Evolutionary conservation across 108 stramenopile genomes (phyloP).

Genomic region (Skeletonema costatum): DNA sequence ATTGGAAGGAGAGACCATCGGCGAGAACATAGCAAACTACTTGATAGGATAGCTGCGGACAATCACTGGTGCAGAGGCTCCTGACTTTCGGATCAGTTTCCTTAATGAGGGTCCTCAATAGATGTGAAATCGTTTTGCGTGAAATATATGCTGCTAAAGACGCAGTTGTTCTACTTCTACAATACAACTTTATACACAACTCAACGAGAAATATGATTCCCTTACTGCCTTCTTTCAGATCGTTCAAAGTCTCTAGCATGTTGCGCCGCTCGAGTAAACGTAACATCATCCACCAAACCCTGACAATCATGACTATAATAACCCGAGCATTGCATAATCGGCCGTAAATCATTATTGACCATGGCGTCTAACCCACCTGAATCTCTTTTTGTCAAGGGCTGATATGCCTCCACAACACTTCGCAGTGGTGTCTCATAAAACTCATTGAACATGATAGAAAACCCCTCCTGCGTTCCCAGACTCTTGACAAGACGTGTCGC

Average conservation of each 20-base stretch:
- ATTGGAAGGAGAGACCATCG: background rate
- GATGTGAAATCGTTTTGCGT: background rate
- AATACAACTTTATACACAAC: background rate
- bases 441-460: background rate
- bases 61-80: background rate
- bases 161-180: background rate
- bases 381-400: background rate
- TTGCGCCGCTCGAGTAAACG: background rate
- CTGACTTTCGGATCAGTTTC: background rate
- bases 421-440: background rate
- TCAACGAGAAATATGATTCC: background rate
- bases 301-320: background rate
- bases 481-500: background rate
- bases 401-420: background rate
- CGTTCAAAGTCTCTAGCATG: background rate
- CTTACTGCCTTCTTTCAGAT: background rate
- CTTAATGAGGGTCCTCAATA: background rate
- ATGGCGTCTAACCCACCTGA: background rate
- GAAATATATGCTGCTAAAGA: background rate
- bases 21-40: background rate
- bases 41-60: background rate
- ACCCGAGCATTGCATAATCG: background rate
- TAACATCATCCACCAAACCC: background rate
- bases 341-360: background rate
- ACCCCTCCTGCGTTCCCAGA: background rate